phyloP scores from a whole-genome alignment of 257 asterid species.

The Salvia miltiorrhiza region DNA sequence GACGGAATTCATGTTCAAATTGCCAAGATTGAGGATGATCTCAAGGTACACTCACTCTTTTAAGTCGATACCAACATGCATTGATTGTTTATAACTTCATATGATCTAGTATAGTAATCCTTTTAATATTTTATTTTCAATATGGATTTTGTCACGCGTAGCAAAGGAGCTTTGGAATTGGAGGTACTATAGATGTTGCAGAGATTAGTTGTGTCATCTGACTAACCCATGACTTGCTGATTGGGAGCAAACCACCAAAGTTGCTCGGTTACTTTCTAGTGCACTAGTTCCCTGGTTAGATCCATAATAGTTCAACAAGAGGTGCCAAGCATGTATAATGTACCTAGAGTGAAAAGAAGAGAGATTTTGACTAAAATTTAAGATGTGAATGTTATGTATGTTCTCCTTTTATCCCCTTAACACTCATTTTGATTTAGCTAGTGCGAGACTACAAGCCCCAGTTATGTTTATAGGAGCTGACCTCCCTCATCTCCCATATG shows the following conservation, averaged over 20 bases:
- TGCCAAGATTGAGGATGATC: constrained; percentile 86
- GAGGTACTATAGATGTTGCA: neutral
- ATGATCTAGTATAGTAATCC: neutral
- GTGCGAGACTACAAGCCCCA: neutral
- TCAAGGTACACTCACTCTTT: constrained; percentile 47
- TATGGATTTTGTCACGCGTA: neutral
- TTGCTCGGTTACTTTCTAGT: neutral
- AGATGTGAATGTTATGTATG: neutral
- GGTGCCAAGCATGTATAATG: neutral
- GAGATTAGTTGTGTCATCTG: neutral
- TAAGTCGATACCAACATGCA: neutral
- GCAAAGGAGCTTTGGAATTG: neutral
- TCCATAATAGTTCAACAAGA: neutral
- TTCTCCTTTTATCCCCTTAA: neutral
- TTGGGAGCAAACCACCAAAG: neutral
- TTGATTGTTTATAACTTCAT: neutral
- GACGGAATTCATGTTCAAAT: constrained; percentile 74
- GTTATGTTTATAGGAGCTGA: neutral
- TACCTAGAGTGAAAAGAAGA: neutral
- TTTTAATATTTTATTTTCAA: neutral
- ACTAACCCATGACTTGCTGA: neutral
- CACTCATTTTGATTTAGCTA: neutral
- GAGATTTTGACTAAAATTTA: neutral
- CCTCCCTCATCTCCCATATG: neutral
- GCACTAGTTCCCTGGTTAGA: neutral